Percentiles rank a stretch among this genome's conserved stretches.
Conservation (phyloP, 495 filamentous ascomycete species). For the Podospora conica region DNA sequence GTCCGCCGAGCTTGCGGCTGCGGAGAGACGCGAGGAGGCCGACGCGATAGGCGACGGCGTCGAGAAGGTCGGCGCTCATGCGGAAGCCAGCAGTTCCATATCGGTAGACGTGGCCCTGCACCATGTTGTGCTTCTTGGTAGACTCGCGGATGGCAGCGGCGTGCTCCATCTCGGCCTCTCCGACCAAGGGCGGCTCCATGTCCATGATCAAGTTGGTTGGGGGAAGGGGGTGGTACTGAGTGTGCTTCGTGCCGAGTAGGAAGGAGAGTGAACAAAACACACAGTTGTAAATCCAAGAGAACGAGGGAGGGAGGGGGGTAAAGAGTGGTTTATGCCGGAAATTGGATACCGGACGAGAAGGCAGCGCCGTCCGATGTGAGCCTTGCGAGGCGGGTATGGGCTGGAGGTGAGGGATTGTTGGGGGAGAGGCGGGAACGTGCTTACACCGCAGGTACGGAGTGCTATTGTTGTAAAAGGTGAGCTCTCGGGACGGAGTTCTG, state of each 20-base stretch:
- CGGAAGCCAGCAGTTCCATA: slow-evolving; percentile 91
- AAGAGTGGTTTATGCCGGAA: neutral
- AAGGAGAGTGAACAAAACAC: neutral
- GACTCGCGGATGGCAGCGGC: slow-evolving; percentile 48
- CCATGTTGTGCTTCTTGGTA: slow-evolving; percentile 60
- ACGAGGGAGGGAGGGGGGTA: neutral
- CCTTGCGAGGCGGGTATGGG: too few relatives aligned
- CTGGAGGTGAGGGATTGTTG: neutral
- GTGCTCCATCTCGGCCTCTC: slow-evolving; percentile 17
- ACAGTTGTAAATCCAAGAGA: neutral
- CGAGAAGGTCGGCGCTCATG: slow-evolving; percentile 61
- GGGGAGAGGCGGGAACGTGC: neutral
- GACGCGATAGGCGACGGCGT: slow-evolving; percentile 85
- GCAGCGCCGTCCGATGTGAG: neutral
- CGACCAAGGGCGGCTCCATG: neutral
- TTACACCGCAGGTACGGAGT: neutral
- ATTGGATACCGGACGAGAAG: neutral
- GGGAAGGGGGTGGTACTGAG: neutral
- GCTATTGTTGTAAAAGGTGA: too few relatives aligned
- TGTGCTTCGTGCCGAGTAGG: neutral
- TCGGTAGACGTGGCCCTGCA: slow-evolving; percentile 67
- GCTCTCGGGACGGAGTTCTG: too few relatives aligned
- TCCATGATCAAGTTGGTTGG: neutral
- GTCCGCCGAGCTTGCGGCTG: slow-evolving; percentile 78
- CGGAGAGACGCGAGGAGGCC: slow-evolving; percentile 86